phyloP scores from a whole-genome alignment of 176 grass and related monocot genomes.

The Saccharum spontaneum region DNA sequence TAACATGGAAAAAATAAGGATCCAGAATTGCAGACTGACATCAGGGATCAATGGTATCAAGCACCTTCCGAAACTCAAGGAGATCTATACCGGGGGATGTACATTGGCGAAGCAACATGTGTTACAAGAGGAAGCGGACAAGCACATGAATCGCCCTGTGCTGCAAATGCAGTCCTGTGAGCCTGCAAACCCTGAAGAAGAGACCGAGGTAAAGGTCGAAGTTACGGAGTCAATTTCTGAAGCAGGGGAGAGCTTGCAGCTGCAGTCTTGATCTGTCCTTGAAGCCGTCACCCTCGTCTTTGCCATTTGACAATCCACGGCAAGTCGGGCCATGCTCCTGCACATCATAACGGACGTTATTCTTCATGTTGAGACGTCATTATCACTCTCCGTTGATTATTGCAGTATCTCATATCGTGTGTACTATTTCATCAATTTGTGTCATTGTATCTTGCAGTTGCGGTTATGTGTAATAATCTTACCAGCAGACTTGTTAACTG shows the following conservation, averaged over 20 bases:
- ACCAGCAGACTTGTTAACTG: background rate
- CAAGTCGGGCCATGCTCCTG: background rate
- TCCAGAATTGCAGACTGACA: rapidly evolving
- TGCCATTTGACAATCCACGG: background rate
- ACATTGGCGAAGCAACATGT: background rate
- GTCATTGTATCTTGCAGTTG: background rate
- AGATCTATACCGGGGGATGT: background rate
- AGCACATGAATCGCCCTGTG: background rate
- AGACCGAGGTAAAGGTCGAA: background rate
- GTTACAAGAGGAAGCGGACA: background rate
- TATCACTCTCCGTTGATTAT: too few relatives aligned
- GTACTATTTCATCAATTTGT: background rate
- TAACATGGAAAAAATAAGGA: background rate
- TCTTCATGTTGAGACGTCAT: background rate
- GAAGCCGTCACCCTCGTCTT: background rate
- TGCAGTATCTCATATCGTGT: background rate
- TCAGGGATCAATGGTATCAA: slow-evolving; percentile 14
- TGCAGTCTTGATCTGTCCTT: background rate
- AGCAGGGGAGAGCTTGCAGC: background rate
- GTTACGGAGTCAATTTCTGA: background rate
- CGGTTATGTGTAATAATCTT: background rate
- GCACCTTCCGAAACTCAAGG: background rate
- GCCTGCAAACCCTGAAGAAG: too few relatives aligned
- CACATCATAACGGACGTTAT: too few relatives aligned
- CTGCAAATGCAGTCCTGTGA: background rate